phyloP scores from a whole-genome alignment of 1,284 basidiomycete genomes.

The Leccinum huronense region DNA sequence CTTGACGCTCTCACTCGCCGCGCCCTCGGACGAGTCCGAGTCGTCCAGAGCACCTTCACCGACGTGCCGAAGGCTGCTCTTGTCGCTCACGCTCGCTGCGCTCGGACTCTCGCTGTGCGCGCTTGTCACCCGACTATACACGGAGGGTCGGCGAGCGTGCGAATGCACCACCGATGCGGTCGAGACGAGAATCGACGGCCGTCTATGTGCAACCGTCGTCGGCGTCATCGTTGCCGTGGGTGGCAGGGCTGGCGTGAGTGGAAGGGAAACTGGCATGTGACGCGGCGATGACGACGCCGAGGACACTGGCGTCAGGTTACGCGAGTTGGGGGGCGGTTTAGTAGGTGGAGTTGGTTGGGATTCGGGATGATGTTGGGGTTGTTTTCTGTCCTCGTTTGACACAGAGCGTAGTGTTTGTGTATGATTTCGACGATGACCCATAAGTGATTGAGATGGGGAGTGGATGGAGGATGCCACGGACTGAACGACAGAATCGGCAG shows the following conservation, averaged over 20 bases:
- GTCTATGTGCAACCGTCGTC: constrained; percentile 23
- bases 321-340: constrained; percentile 36
- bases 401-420: constrained; percentile 18
- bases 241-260: constrained; percentile 40
- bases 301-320: constrained; percentile 50
- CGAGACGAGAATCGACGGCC: constrained; percentile 33
- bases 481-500: constrained; percentile 26
- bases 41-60: constrained; percentile 77
- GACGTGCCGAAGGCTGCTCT: constrained; percentile 50
- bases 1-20: constrained; percentile 34
- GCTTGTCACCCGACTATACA: constrained; percentile 32
- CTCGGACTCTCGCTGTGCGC: constrained; percentile 31
- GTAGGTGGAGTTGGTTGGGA: constrained; percentile 18
- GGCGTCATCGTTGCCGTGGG: constrained; percentile 38
- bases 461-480: constrained; percentile 13
- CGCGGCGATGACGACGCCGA: constrained; percentile 62
- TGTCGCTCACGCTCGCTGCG: constrained; percentile 38
- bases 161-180: constrained; percentile 19
- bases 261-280: constrained; percentile 42
- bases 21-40: constrained; percentile 59
- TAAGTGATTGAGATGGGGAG: constrained; percentile 30
- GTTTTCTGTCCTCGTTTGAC: constrained; percentile 28
- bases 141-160: constrained; percentile 39
- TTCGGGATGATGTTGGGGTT: constrained; percentile 23
- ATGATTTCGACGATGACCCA: constrained; percentile 10